These are phyloP conservation scores for Diatrype stigma DNA, from an alignment of 2,329 filamentous ascomycete species.

Conservation along the genomic window DNA sequence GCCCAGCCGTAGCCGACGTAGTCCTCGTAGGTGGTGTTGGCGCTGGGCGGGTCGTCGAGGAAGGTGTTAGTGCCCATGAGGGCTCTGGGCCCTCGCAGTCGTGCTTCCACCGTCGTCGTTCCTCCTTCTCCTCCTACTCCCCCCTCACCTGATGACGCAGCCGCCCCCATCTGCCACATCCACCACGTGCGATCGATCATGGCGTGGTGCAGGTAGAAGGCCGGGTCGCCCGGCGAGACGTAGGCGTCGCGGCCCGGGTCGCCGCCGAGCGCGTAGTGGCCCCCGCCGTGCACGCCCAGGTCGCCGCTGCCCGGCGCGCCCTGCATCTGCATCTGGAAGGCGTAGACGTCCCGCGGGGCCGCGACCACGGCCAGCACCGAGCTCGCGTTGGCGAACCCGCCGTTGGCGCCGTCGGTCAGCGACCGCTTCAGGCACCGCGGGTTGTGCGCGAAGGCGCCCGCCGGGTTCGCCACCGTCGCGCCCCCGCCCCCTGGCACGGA, in stretches of 20 bases:
- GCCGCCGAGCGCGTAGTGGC: conserved; percentile 35
- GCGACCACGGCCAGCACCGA: conserved; percentile 19
- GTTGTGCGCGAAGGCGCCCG: conserved; percentile 24
- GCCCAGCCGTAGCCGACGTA: conserved; percentile 18
- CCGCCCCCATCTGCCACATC: conserved; percentile 17
- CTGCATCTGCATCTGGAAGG: conserved; percentile 34
- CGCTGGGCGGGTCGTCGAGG: conserved; percentile 17
- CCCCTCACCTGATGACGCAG: too few relatives aligned
- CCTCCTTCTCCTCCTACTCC: too few relatives aligned
- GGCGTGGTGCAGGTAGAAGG: conserved; percentile 19
- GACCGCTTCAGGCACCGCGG: conserved; percentile 31
- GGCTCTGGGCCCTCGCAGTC: conserved; percentile 7
- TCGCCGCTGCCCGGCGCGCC: conserved; percentile 7
- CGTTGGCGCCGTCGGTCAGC: conserved; percentile 18
- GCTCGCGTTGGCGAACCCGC: conserved; percentile 15
- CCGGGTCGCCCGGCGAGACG: conserved; percentile 26
- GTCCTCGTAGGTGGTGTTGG: conserved; percentile 18
- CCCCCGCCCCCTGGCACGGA: conserved; percentile 11
- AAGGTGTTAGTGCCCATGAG: conserved; percentile 19
- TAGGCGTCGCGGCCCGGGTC: conserved; percentile 31
- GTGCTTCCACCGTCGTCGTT: too few relatives aligned
- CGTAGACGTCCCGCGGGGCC: conserved; percentile 19
- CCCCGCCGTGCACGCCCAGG: conserved; percentile 33
- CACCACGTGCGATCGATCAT: conserved; percentile 14
- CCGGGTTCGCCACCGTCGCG: conserved; percentile 7